A percentile compares a stretch with the other conserved stretches of the same genome.
Evolutionary conservation across 2,329 filamentous ascomycete species (phyloP).

Genomic region (Aureobasidium sp.): DNA sequence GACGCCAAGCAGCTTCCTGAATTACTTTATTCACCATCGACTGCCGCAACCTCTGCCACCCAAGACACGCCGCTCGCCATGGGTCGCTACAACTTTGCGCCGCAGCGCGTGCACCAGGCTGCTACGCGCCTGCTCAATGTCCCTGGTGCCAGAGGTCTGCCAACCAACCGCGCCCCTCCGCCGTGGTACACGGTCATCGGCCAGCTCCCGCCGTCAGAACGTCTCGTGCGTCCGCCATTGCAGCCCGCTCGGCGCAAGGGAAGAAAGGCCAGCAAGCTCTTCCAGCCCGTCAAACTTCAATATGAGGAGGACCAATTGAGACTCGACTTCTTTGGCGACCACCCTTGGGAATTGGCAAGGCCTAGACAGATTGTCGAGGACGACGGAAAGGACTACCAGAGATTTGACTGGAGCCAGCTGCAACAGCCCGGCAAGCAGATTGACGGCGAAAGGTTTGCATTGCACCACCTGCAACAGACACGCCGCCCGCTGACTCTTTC

Average conservation of each 20-base stretch:
- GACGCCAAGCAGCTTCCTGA: constrained; percentile 4
- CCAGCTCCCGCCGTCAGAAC: constrained; percentile 53
- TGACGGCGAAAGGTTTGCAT: constrained; percentile 72
- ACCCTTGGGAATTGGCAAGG: constrained; percentile 93
- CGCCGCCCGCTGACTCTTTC: background rate
- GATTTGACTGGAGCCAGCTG: constrained; percentile 70
- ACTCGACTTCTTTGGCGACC: constrained; percentile 78
- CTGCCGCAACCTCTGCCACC: background rate
- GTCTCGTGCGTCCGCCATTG: constrained; percentile 49
- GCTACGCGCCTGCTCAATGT: constrained; percentile 44
- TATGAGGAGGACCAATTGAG: constrained; percentile 83
- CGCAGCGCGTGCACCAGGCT: constrained; percentile 47
- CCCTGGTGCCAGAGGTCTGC: background rate
- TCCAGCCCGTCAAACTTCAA: constrained; percentile 67
- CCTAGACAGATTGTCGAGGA: constrained; percentile 78
- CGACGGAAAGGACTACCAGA: constrained; percentile 72
- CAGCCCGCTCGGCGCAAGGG: constrained; percentile 45
- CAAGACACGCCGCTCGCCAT: constrained; percentile 28
- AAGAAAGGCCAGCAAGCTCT: constrained; percentile 66
- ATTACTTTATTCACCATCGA: too few species aligned
- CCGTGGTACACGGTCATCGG: constrained; percentile 53
- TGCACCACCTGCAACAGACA: too few species aligned
- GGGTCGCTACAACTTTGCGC: constrained; percentile 47
- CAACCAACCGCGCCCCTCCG: constrained; percentile 35
- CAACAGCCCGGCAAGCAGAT: constrained; percentile 68